phyloP scores from a whole-genome alignment of 805 yeast genomes.

The Saccharomycopsis babjevae region DNA sequence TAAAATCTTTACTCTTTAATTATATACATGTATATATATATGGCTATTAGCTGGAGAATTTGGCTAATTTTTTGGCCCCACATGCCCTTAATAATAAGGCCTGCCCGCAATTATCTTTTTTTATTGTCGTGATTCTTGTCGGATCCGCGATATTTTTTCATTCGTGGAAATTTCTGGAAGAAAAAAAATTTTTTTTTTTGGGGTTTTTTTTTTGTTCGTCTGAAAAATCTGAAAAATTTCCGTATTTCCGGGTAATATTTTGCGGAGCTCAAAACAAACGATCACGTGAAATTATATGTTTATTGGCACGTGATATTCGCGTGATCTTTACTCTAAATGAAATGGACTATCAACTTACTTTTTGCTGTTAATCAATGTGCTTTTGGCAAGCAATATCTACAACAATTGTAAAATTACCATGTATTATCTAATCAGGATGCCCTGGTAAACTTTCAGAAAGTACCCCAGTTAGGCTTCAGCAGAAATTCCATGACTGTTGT shows the following conservation, averaged over 20 bases:
- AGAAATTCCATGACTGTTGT: conserved; percentile 57
- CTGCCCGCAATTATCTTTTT: too few species aligned
- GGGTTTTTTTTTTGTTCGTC: not conserved
- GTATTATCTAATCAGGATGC: too few species aligned
- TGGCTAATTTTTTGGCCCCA: not conserved
- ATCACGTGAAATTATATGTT: not conserved
- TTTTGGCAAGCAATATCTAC: too few species aligned
- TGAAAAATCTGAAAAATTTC: not conserved
- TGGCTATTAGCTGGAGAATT: not conserved
- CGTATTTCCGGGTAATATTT: not conserved
- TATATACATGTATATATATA: too few species aligned
- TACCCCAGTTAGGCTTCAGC: conserved; percentile 28
- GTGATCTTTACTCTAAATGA: too few species aligned
- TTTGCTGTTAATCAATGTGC: too few species aligned
- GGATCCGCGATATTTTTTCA: conserved; percentile 1
- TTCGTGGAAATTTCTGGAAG: not conserved
- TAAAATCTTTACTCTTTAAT: too few species aligned
- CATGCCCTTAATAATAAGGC: not conserved
- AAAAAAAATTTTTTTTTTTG: not conserved
- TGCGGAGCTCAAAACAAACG: not conserved
- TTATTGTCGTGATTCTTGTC: not conserved
- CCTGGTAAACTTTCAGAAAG: not conserved
- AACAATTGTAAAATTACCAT: too few species aligned
- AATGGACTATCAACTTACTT: too few species aligned
- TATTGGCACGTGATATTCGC: not conserved